Conservation (phyloP, 139 green algal genomes). For the Volvox africanus region DNA sequence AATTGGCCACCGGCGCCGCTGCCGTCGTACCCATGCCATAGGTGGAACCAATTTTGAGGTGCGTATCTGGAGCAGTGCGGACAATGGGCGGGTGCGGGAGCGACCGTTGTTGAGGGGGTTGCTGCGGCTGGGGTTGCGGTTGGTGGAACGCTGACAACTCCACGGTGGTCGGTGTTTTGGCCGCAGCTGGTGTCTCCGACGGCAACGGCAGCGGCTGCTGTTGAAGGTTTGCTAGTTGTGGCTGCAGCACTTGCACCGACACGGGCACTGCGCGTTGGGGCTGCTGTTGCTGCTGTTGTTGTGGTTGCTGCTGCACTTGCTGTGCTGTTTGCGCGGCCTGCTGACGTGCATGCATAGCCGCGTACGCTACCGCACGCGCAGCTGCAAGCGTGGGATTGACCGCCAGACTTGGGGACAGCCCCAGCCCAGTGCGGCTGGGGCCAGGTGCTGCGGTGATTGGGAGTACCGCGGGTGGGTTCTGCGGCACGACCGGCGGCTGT, state of each 20-base stretch:
- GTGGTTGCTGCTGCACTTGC: constrained; percentile 5
- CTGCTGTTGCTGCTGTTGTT: neutral
- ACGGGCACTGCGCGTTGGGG: neutral
- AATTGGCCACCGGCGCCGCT: no score
- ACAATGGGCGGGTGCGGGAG: neutral
- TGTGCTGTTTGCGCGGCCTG: neutral
- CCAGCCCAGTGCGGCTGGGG: no score
- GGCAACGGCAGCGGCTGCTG: neutral
- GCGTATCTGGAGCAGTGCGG: no score
- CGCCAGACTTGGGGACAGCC: neutral
- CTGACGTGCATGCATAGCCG: neutral
- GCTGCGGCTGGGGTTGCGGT: neutral
- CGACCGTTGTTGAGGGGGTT: neutral
- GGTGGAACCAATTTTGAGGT: no score
- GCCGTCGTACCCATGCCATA: neutral
- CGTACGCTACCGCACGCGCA: constrained; percentile 21
- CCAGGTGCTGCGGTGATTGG: neutral
- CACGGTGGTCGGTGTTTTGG: no score
- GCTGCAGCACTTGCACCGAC: neutral
- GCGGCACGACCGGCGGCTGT: neutral
- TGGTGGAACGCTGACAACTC: neutral
- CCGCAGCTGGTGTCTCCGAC: no score
- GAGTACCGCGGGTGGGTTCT: neutral
- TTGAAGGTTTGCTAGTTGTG: neutral
- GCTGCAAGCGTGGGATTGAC: constrained; percentile 8